Evolutionary conservation across 768 basidiomycete genomes (phyloP), one percentile per base, ranked within the genome.

Genomic region (Tylopilus rubrobrunneus): DNA sequence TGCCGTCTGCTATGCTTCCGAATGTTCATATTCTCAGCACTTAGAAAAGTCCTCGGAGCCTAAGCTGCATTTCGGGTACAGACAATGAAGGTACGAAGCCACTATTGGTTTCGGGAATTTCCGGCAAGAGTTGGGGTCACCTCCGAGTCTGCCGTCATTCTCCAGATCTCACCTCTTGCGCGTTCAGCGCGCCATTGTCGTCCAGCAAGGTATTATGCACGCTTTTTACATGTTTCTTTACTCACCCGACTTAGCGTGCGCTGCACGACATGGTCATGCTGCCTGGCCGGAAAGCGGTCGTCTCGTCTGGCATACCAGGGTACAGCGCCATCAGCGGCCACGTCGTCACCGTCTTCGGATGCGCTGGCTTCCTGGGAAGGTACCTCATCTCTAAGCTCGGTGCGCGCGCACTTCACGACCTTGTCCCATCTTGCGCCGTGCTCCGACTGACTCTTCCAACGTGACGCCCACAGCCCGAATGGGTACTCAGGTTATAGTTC

Each of bases 271-370:
- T 89, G 39, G 74, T 79, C 56, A 79, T 79, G 14, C 74, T 86
- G 39, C 83, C 86, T 45, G 68, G 65, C 34, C 67, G 68, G 53
- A 85, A 85, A 62, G 85, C 91, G 37, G 75, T 91, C 59, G 76
- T 95, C 63, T 80, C 85, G 6, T 76, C 83, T 59, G 95, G 94
- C 19, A 80, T 84, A 49, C 85, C 86, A 49, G 94, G 87, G 56
- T 90, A 92, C 66, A 90, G 89, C 65, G 87, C 92, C 4, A 85
- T 87, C 55, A 86, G 87, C 40, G 97, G 96, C 3, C 94, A 95
- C 73, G 82, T 87, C 36, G 96, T 88, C 40, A 99, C 97, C 15
- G 95, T 98, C 47, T 98, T 99, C 78, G 97, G 97, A 23, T 89
- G 87, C 68, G 97, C 95, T 4, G 92, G 95, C 6, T 98, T 98